Conservation (phyloP, 345 rosid species). For the Jatropha curcas region DNA sequence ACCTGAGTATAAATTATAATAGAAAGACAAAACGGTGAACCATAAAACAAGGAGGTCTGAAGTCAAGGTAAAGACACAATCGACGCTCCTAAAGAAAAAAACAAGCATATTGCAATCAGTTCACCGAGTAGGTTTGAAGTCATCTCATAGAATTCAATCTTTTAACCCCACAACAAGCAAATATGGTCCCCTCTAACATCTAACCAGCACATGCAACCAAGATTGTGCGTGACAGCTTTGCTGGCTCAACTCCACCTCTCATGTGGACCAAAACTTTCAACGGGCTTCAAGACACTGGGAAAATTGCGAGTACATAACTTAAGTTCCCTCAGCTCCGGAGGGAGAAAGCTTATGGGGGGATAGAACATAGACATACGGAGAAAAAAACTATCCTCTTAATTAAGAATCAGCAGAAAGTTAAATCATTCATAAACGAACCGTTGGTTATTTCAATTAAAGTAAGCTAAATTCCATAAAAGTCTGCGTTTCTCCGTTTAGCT, state of each 20-base stretch:
- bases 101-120: neutral
- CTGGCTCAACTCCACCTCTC: constrained; percentile 8
- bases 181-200: constrained; percentile 6
- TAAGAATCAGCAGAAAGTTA: neutral
- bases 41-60: neutral
- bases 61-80: constrained; percentile 5
- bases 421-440: neutral
- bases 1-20: neutral
- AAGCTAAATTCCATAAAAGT: neutral
- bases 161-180: constrained; percentile 15
- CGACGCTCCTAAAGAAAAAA: neutral
- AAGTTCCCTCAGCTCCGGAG: neutral
- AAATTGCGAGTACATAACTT: neutral
- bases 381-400: neutral
- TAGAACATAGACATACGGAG: neutral
- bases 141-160: neutral
- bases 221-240: constrained; percentile 1
- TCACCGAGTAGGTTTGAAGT: neutral
- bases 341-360: neutral
- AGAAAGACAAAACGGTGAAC: neutral
- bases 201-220: constrained; percentile 14
- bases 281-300: neutral
- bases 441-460: neutral
- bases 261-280: neutral
- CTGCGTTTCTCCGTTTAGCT: neutral